Percentiles rank a stretch among this genome's conserved stretches.
Conservation (phyloP, 1,139 yeast species). For the Yamadazyma conglobata region DNA sequence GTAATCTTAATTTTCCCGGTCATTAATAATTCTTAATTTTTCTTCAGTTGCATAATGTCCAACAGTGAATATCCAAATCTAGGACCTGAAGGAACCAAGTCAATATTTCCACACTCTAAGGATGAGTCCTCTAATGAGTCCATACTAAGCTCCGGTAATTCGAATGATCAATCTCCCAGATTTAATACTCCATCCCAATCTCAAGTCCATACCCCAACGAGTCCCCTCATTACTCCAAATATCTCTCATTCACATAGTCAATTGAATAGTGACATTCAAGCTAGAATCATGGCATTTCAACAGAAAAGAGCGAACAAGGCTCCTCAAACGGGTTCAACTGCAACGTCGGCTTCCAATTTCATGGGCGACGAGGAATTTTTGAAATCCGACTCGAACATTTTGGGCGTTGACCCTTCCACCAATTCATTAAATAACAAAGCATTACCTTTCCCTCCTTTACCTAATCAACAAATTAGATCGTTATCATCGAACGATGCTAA, state of each 20-base stretch:
- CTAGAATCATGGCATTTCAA: constrained; percentile 71
- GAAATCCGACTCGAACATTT: constrained; percentile 7
- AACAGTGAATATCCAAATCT: no score
- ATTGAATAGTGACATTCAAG: constrained; percentile 66
- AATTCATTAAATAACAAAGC: constrained; percentile 8
- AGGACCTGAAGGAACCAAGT: no score
- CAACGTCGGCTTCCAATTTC: no score
- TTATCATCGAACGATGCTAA: constrained; percentile 16
- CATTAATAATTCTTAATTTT: no score
- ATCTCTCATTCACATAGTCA: constrained; percentile 20
- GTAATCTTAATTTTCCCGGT: no score
- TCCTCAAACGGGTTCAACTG: neutral
- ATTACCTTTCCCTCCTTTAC: constrained; percentile 15
- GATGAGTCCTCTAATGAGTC: no score
- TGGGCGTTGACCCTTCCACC: neutral
- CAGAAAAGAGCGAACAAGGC: constrained; percentile 49
- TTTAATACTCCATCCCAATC: constrained; percentile 8
- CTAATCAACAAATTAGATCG: constrained; percentile 14
- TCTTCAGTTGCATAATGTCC: no score
- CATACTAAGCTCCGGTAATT: no score
- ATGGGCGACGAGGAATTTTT: constrained; percentile 8
- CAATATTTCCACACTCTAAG: no score
- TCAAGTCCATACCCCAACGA: constrained; percentile 8
- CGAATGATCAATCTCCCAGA: constrained; percentile 2
- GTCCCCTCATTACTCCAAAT: constrained; percentile 10